These are phyloP conservation scores for Corymbia citriodora DNA, from an alignment of 441 rosid genomes.

Conservation along the genomic window DNA sequence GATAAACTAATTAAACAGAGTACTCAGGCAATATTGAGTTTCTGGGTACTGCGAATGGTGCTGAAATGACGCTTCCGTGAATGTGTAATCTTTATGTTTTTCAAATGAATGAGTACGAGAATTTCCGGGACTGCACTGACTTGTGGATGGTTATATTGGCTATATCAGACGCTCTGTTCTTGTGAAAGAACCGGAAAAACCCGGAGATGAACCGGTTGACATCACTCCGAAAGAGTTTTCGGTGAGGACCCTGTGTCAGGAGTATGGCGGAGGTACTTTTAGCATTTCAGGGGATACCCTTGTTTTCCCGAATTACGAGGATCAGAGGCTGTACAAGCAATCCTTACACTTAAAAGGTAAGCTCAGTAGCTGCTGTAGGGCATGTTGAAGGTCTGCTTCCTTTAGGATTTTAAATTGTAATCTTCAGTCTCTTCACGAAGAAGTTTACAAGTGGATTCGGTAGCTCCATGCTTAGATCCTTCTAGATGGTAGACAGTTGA, in stretches of 20 bases:
- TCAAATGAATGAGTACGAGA: not conserved
- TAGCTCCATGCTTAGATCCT: not conserved
- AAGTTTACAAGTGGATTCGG: not conserved
- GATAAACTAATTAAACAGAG: not conserved
- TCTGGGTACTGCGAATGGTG: not conserved
- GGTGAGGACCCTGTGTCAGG: slow-evolving; percentile 77
- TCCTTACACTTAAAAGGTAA: slow-evolving; percentile 35
- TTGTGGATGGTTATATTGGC: not conserved
- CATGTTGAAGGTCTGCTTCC: not conserved
- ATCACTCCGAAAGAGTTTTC: slow-evolving; percentile 77
- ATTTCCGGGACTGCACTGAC: not conserved
- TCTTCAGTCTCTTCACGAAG: not conserved
- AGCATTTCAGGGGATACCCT: slow-evolving; percentile 42
- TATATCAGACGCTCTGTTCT: slow-evolving; percentile 61
- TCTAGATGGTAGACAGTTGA: not conserved
- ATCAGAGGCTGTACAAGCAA: slow-evolving; percentile 82
- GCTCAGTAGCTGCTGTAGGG: not conserved
- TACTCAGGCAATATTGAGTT: not conserved
- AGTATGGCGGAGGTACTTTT: slow-evolving; percentile 91
- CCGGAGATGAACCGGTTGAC: slow-evolving; percentile 53
- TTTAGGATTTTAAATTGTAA: not conserved
- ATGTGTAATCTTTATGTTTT: not conserved
- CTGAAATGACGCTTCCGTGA: not conserved
- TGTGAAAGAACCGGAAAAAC: slow-evolving; percentile 47
- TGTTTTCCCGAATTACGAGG: slow-evolving; percentile 81